phyloP scores from a whole-genome alignment of 2,329 filamentous ascomycete species.

The Ilyonectria mors-panacis region DNA sequence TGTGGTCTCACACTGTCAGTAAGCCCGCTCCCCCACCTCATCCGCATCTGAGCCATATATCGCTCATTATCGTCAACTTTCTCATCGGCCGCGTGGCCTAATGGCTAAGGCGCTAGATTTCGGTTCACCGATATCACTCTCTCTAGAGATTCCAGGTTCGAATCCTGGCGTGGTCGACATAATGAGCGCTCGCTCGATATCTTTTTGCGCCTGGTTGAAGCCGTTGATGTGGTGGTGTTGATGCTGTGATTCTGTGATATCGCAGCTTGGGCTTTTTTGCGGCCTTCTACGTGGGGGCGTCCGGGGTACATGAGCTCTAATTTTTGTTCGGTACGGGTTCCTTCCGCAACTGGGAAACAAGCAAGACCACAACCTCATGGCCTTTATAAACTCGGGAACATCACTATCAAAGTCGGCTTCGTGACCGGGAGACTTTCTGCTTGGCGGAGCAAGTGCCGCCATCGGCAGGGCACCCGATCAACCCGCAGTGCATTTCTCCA shows the following conservation, averaged over 20 bases:
- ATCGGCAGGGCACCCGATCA: conserved; percentile 18
- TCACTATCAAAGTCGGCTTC: conserved; percentile 7
- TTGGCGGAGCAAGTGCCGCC: conserved; percentile 2
- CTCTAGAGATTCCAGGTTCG: conserved; percentile 62
- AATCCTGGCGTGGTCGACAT: conserved; percentile 59
- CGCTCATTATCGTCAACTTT: neutral
- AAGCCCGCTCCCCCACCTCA: neutral
- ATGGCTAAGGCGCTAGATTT: conserved; percentile 63
- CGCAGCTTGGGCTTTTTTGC: neutral
- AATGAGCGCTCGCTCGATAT: conserved; percentile 10
- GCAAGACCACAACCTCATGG: neutral
- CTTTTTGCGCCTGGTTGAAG: conserved; percentile 10
- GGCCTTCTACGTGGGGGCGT: neutral
- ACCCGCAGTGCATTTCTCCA: conserved; percentile 12
- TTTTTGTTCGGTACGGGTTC: neutral
- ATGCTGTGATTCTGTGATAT: neutral
- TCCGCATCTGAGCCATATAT: neutral
- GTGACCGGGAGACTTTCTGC: neutral
- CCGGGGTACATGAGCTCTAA: neutral
- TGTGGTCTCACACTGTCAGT: neutral
- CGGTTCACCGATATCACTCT: conserved; percentile 45
- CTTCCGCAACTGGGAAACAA: neutral
- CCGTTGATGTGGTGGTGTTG: neutral
- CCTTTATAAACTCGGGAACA: neutral
- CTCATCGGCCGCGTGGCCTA: conserved; percentile 59